A percentile compares a stretch with the other conserved stretches of the same genome.
Conservation (phyloP, 805 yeast species). For the Kodamaea leandrae region DNA sequence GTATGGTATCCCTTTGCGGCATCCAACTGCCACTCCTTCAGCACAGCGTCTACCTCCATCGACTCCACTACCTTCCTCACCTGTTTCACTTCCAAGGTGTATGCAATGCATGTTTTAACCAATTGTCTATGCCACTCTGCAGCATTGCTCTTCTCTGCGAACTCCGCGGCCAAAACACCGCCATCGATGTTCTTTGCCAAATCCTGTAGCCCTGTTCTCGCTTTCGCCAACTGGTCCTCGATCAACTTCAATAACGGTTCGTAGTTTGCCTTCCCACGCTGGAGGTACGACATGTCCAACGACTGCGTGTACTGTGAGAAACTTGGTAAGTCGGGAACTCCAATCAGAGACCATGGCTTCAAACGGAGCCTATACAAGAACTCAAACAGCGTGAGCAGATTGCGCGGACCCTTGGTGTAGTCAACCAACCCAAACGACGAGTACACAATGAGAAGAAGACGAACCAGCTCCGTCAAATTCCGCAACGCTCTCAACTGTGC, state of each 20-base stretch:
- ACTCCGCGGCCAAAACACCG: constrained; percentile 4
- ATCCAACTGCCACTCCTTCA: constrained; percentile 10
- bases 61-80: constrained; percentile 11
- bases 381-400: constrained; percentile 21
- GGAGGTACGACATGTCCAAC: constrained; percentile 10
- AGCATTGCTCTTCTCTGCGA: constrained; percentile 8
- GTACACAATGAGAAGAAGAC: constrained; percentile 18
- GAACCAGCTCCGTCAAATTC: constrained; percentile 20
- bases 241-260: constrained; percentile 10
- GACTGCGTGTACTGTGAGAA: constrained; percentile 37
- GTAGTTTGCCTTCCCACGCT: constrained; percentile 6
- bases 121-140: constrained; percentile 20
- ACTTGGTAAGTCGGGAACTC: constrained; percentile 66
- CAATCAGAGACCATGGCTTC: constrained; percentile 78
- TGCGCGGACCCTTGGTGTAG: constrained; percentile 26
- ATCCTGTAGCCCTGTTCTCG: constrained; percentile 1
- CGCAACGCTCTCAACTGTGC: constrained; percentile 18
- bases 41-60: constrained; percentile 4
- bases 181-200: constrained; percentile 2
- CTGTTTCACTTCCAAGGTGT: constrained; percentile 15
- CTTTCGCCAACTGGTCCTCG: constrained; percentile 10
- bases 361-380: constrained; percentile 49
- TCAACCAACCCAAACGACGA: constrained; percentile 20
- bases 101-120: constrained; percentile 16
- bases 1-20: constrained; percentile 20